A percentile compares a stretch with the other conserved stretches of the same genome.
Evolutionary conservation across 176 grass and related monocot genomes (phyloP).

Genomic region (Alopecurus myosuroides): DNA sequence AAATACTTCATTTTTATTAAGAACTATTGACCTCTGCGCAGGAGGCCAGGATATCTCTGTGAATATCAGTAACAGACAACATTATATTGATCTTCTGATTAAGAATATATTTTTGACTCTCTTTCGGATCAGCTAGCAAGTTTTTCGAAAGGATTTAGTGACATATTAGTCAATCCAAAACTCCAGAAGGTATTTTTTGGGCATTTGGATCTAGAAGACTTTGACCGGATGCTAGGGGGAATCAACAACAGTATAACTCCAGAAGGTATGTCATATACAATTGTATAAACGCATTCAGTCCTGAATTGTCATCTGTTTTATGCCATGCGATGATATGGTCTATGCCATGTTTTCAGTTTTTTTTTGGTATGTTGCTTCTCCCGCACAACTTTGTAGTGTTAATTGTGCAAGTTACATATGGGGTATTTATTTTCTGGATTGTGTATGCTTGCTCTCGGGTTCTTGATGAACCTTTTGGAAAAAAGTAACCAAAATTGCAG

Average conservation of each 20-base stretch:
- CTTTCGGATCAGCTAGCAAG: conserved; percentile 62
- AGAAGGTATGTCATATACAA: conserved; percentile 60
- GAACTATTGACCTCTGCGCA: conserved; percentile 64
- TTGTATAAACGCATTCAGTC: conserved; percentile 19
- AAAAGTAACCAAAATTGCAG: no score
- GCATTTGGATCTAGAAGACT: conserved; percentile 82
- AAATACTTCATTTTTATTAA: conserved; percentile 90
- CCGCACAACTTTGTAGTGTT: no score
- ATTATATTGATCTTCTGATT: conserved; percentile 84
- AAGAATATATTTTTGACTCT: conserved; percentile 81
- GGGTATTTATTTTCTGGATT: no score
- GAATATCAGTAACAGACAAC: conserved; percentile 73
- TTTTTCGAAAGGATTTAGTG: conserved; percentile 80
- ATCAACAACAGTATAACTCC: conserved; percentile 60
- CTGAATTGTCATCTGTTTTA: neutral
- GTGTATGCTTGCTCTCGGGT: no score
- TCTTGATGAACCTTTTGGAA: no score
- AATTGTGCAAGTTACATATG: no score
- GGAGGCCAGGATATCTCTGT: conserved; percentile 81
- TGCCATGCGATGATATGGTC: conserved; percentile 4
- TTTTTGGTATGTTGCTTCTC: no score
- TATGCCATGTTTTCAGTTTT: neutral
- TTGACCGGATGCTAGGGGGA: conserved; percentile 81
- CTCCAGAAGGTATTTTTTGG: conserved; percentile 69
- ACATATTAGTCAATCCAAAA: conserved; percentile 61